Percentiles rank a stretch among this genome's conserved stretches.
Conservation (phyloP, 2,329 filamentous ascomycete genomes). For the Talaromyces sp. region DNA sequence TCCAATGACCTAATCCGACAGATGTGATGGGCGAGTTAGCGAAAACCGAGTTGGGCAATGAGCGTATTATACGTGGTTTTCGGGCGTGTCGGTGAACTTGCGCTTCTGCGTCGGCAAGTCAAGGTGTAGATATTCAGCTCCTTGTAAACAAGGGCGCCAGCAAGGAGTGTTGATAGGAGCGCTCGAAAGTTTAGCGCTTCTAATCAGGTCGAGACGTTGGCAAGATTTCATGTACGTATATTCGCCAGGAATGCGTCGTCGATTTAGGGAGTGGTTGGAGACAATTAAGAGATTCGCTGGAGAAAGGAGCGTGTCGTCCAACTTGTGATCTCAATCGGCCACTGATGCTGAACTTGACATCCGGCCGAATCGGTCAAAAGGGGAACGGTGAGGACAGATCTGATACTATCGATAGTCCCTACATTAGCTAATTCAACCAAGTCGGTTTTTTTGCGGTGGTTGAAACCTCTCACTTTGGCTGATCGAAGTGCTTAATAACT, state of each 20-base stretch:
- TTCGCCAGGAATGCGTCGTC: not conserved
- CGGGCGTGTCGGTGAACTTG: not conserved
- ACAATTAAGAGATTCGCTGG: not conserved
- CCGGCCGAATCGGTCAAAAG: not conserved
- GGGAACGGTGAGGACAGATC: not conserved
- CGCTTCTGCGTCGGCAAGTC: not conserved
- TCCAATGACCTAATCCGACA: not conserved
- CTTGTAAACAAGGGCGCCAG: slow-evolving; percentile 19
- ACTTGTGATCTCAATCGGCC: not conserved
- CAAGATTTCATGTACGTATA: not conserved
- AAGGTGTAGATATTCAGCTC: not conserved
- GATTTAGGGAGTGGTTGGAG: not conserved
- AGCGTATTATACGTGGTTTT: not conserved
- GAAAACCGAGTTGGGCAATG: not conserved
- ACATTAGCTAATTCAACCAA: not conserved
- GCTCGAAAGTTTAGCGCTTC: not conserved
- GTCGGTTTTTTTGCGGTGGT: not conserved
- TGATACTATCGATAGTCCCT: not conserved
- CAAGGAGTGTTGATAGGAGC: slow-evolving; percentile 15
- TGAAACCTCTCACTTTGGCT: not conserved
- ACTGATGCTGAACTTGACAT: not conserved
- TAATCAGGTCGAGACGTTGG: not conserved
- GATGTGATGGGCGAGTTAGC: not conserved
- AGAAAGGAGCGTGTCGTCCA: not conserved
- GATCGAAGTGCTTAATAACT: not conserved